Conservation (phyloP, 305 asterid species). For the Fraxinus nigra region DNA sequence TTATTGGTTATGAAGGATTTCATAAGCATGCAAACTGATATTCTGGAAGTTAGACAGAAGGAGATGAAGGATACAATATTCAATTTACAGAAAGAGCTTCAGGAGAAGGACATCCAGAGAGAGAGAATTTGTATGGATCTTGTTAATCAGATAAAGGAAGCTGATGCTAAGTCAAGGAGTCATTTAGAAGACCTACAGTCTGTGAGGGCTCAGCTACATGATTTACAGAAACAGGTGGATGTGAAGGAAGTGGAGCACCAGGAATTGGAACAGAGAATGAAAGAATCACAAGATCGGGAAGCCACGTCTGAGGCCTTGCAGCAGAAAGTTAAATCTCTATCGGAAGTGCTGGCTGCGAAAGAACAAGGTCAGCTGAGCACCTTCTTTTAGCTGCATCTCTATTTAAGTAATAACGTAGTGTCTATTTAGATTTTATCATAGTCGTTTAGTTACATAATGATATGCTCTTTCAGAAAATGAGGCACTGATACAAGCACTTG, state of each 20-base stretch:
- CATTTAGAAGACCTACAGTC: constrained; percentile 69
- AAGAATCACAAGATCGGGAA: constrained; percentile 61
- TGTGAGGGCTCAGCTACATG: constrained; percentile 45
- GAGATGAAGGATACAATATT: constrained; percentile 71
- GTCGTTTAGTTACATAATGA: constrained; percentile 8
- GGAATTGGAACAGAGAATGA: constrained; percentile 49
- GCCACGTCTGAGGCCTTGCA: constrained; percentile 43
- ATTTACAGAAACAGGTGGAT: constrained; percentile 51
- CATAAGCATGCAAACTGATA: constrained; percentile 52
- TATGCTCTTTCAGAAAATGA: constrained; percentile 66
- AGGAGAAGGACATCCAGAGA: constrained; percentile 81
- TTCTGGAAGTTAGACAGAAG: constrained; percentile 57
- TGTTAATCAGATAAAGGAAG: constrained; percentile 87
- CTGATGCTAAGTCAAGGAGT: constrained; percentile 66
- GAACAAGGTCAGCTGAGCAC: constrained; percentile 67
- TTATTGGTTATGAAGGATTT: constrained; percentile 55
- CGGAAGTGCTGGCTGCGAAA: constrained; percentile 72
- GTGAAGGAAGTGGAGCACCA: constrained; percentile 55
- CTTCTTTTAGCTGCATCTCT: constrained; percentile 19
- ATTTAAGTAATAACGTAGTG: constrained; percentile 9
- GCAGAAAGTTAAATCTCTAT: constrained; percentile 58
- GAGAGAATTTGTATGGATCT: constrained; percentile 76
- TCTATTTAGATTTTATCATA: constrained; percentile 16
- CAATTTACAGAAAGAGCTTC: constrained; percentile 88
- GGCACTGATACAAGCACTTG: constrained; percentile 90